Percentiles rank a stretch among this genome's conserved stretches.
These are phyloP conservation scores for Leishmania braziliensis DNA, from an alignment of 208 protist species.

Conservation along the genomic window DNA sequence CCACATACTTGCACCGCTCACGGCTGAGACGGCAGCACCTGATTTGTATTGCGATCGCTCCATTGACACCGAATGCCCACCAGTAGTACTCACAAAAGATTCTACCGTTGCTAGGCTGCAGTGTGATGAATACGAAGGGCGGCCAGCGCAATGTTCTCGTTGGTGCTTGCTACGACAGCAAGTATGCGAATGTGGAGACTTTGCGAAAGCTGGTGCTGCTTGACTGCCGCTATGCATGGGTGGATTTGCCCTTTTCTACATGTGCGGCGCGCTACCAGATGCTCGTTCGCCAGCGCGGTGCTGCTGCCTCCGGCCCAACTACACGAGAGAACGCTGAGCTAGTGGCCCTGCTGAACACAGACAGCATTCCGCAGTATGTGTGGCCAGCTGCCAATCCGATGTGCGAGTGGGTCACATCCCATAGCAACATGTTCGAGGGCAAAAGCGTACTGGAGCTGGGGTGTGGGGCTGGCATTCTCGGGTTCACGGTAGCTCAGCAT, in stretches of 20 bases:
- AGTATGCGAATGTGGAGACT: constrained; percentile 10
- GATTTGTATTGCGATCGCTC: not conserved
- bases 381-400: constrained; percentile 50
- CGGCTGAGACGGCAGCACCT: not conserved
- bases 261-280: not conserved
- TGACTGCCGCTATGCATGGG: constrained; percentile 28
- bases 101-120: not conserved
- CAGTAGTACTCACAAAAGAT: not conserved
- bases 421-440: constrained; percentile 28
- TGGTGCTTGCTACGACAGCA: constrained; percentile 4
- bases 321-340: not conserved
- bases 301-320: not conserved
- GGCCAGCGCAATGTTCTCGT: not conserved
- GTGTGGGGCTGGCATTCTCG: constrained; percentile 55
- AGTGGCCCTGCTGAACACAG: constrained; percentile 30
- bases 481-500: constrained; percentile 35
- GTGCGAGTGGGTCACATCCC: constrained; percentile 34
- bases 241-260: constrained; percentile 2
- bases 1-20: not conserved
- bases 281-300: constrained; percentile 7
- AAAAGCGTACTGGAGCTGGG: constrained; percentile 66
- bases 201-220: constrained; percentile 13
- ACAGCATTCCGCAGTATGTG: constrained; percentile 58
- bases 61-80: not conserved
- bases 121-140: not conserved